Percentiles rank a stretch among this genome's conserved stretches.
Conservation (phyloP, 164 flowering plant genomes). For the Hamamelis virginiana region DNA sequence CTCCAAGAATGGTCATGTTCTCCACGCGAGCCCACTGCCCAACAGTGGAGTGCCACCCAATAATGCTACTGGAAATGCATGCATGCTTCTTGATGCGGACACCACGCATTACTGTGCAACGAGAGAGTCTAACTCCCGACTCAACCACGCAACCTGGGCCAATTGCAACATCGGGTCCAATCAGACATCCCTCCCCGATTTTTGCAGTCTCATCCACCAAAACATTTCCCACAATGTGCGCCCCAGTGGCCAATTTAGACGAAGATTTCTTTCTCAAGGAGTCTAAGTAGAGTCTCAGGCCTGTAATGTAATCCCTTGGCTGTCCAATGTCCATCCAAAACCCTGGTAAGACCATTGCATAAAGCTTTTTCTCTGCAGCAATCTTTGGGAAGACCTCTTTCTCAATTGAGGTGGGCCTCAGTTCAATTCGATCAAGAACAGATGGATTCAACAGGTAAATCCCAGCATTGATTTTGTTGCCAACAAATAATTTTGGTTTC, state of each 20-base stretch:
- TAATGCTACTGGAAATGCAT: conserved; percentile 87
- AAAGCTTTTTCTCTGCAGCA: conserved; percentile 76
- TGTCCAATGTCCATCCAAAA: conserved; percentile 99
- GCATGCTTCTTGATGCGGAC: conserved; percentile 92
- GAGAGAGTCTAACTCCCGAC: conserved; percentile 92
- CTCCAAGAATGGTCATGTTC: conserved; percentile 98
- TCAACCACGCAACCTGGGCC: conserved; percentile 97
- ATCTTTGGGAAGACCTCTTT: conserved; percentile 92
- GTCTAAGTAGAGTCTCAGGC: conserved; percentile 82
- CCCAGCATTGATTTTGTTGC: conserved; percentile 98
- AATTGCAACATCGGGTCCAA: conserved; percentile 96
- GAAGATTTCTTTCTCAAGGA: conserved; percentile 76
- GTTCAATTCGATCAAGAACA: conserved; percentile 79
- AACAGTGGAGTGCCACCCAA: conserved; percentile 97
- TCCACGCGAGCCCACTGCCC: conserved; percentile 99
- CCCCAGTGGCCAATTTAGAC: conserved; percentile 59
- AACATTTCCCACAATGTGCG: conserved; percentile 84
- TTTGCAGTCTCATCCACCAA: conserved; percentile 80
- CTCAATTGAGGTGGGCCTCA: conserved; percentile 92
- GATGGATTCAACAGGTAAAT: conserved; percentile 94
- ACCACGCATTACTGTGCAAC: conserved; percentile 92
- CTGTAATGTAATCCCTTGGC: conserved; percentile 92
- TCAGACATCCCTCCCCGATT: conserved; percentile 92
- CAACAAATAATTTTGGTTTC: conserved; percentile 91
- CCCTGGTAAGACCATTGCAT: conserved; percentile 95